Evolutionary conservation across 2,329 filamentous ascomycete species (phyloP), one percentile per base, ranked within the genome.

Genomic region (Monosporascus sp.): DNA sequence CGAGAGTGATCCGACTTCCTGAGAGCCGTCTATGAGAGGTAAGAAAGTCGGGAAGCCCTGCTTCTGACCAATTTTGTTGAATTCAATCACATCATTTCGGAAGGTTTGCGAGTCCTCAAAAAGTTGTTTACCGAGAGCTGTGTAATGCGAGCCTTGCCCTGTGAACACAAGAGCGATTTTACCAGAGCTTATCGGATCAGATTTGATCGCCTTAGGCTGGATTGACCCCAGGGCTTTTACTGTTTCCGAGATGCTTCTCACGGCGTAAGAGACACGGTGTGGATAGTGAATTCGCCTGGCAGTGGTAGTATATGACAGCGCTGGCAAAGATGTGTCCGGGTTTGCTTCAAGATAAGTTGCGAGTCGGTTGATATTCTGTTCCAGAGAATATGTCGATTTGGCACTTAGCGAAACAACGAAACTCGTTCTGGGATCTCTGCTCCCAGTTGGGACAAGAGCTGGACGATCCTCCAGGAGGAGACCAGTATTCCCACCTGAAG

Each of bases 101-200:
- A 75, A 75, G 2, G 54, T 53, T 0, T 66, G 58, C 1, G 58
- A 67, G 11, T 64, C 56, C 2, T 62, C 46, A 53, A 63, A 73
- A 2, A 77, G 66, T 48, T 71, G 61, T 8, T 62, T 58, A 11
- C 62, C 65, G 61, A 75, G 70, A 7, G 61, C 64, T 0, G 56
- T 51, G 43, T 69, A 65, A 1, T 61, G 66, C 0, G 69, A 59
- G 0, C 78, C 78, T 56, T 81, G 78, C 0, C 73, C 73, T 0
- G 76, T 77, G 52, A 78, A 79, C 3, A 66, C 61, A 46, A 79
- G 77, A 1, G 66, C 66, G 65, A 62, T 36, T 61, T 59, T 27
- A 53, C 51, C 1, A 46, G 58, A 22, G 62, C 57, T 17, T 59
- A 56, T 11, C 57, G 49, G 8, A 6, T n/a, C 20, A 44, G 40